Percentiles rank a stretch among this genome's conserved stretches.
Evolutionary conservation across 306 rosid species (phyloP).

Genomic region (Clitoria ternatea): DNA sequence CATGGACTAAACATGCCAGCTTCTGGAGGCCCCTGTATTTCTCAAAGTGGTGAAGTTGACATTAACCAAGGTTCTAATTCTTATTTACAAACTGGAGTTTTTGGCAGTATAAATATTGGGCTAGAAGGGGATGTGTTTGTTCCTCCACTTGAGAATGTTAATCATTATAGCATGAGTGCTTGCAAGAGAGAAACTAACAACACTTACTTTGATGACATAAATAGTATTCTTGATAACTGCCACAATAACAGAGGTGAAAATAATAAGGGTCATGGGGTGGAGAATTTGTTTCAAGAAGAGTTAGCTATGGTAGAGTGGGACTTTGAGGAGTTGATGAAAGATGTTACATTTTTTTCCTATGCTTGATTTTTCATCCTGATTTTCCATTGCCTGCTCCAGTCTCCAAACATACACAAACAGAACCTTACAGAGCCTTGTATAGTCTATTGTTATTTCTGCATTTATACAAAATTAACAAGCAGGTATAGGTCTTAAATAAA

Average conservation of each 20-base stretch:
- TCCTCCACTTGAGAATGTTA: slow-evolving; percentile 65
- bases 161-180: slow-evolving; percentile 23
- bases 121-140: slow-evolving; percentile 47
- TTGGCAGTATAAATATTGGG: slow-evolving; percentile 40
- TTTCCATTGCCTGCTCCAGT: slow-evolving; percentile 11
- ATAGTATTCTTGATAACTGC: slow-evolving; percentile 23
- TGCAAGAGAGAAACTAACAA: slow-evolving; percentile 17
- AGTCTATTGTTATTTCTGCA: slow-evolving; percentile 6
- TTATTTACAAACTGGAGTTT: slow-evolving; percentile 35
- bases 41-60: slow-evolving; percentile 30
- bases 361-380: slow-evolving; percentile 54
- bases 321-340: slow-evolving; percentile 86
- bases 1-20: slow-evolving; percentile 35
- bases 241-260: slow-evolving; percentile 31
- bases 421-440: neutral
- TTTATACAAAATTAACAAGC: neutral
- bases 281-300: slow-evolving; percentile 52
- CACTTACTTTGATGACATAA: slow-evolving; percentile 28
- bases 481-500: slow-evolving; percentile 39
- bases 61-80: slow-evolving; percentile 9
- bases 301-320: slow-evolving; percentile 79
- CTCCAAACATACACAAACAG: neutral
- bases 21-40: slow-evolving; percentile 31
- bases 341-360: slow-evolving; percentile 64
- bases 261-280: slow-evolving; percentile 39